Evolutionary conservation across 2,329 filamentous ascomycete species (phyloP), one percentile per base, ranked within the genome.

Genomic region (Aureobasidium sp.): DNA sequence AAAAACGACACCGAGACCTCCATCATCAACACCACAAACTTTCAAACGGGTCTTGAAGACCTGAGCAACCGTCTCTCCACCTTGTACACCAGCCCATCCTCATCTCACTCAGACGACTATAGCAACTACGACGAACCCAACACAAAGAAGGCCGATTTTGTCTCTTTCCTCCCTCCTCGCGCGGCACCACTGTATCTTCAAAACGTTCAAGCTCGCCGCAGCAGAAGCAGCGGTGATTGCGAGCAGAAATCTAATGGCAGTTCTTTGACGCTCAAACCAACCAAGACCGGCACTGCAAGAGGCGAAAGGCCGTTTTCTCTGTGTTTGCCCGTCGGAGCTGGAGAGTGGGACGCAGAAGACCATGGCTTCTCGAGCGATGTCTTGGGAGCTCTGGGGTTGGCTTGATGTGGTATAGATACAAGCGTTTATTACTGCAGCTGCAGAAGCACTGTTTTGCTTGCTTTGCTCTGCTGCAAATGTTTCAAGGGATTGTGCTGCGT

Each of bases 311-410:
- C 53, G 2, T 36, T 57, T 36, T 57, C 53, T 3, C 13, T 57
- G 53, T 57, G 39, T 46, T 46, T 57, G 53, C 53, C 53, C 1
- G 32, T 44, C 1, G 20, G n/a, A 1, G 27, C 20, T 36, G 56
- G 56, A 3, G 56, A 50, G 12, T 44, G 56, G 43, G 56, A 59
- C 26, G 24, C 2, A 2, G 56, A 37, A 10, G 56, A 48, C 3
- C 15, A 7, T 6, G 44, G 34, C 1, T 59, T 59, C 17, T 29
- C 10, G 24, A 29, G 34, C 4, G 56, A 59, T 59, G 56, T 59
- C 2, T 59, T 59, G 37, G 44, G 56, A 34, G 56, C 56, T 59
- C 50, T 59, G 56, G 56, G 56, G 7, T 20, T 55, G 34, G 50
- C 26, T 39, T 52, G 50, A 52, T 37, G n/a, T n/a, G n/a, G n/a